Percentiles rank a stretch among this genome's conserved stretches.
These are phyloP conservation scores for Geopyxis carbonaria DNA, from an alignment of 495 filamentous ascomycete species.

Conservation along the genomic window DNA sequence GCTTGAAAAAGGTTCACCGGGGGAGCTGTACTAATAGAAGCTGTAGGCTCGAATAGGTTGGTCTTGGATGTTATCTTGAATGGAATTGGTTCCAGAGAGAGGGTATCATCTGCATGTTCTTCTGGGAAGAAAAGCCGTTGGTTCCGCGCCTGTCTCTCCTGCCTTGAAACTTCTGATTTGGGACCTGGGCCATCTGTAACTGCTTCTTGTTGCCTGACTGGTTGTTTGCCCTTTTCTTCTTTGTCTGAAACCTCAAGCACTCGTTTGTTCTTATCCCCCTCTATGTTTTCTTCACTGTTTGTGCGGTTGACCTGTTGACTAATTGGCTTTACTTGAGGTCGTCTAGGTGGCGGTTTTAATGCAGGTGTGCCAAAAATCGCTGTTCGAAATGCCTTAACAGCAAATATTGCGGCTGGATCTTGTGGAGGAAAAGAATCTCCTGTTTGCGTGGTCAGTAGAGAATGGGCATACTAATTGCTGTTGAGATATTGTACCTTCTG, in stretches of 20 bases:
- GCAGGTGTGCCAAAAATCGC: conserved; percentile 78
- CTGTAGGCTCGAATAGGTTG: conserved; percentile 19
- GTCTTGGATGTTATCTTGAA: conserved; percentile 17
- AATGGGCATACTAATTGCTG: conserved; percentile 1
- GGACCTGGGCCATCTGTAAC: conserved; percentile 2
- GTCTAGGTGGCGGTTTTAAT: conserved; percentile 11
- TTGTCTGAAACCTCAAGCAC: conserved; percentile 6
- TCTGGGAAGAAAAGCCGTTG: conserved; percentile 3
- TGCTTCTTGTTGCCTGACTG: conserved; percentile 1
- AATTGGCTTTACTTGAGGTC: conserved; percentile 8
- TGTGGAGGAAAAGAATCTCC: conserved; percentile 51
- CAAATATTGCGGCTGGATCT: conserved; percentile 87
- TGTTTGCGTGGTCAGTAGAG: conserved; percentile 10
- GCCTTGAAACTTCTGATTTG: conserved; percentile 6
- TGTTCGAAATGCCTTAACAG: conserved; percentile 77
- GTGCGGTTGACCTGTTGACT: not conserved
- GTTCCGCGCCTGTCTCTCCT: conserved; percentile 5
- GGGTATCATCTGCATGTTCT: conserved; percentile 18
- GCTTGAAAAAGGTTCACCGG: conserved; percentile 19
- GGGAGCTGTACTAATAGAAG: conserved; percentile 29
- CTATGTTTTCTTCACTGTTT: conserved; percentile 23
- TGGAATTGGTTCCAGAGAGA: conserved; percentile 11
- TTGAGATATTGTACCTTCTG: too few species aligned
- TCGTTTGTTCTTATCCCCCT: conserved; percentile 15
- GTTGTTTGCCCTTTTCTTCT: not conserved